Conservation (phyloP, 2,329 filamentous ascomycete species). For the Xylariaceae sp. region DNA sequence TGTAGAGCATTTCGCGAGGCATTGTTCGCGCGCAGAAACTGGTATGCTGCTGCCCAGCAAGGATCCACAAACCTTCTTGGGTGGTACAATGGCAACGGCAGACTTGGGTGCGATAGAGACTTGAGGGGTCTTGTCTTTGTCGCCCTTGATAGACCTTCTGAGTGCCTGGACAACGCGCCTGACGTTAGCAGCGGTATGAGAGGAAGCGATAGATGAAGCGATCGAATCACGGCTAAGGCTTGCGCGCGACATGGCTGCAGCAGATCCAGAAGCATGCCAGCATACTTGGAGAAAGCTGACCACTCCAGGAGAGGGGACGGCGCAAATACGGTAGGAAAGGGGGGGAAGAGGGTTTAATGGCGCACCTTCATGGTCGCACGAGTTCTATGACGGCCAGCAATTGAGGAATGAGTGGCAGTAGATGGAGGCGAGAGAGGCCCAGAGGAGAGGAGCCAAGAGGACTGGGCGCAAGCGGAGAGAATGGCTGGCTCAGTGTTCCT, state of each 20-base stretch:
- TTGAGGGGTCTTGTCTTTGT: slow-evolving; percentile 68
- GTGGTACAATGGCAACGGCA: slow-evolving; percentile 79
- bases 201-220: slow-evolving; percentile 13
- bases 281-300: slow-evolving; percentile 8
- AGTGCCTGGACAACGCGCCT: slow-evolving; percentile 57
- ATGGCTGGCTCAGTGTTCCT: slow-evolving; percentile 14
- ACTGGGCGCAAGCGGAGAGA: slow-evolving; percentile 14
- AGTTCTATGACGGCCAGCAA: slow-evolving; percentile 13
- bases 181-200: slow-evolving; percentile 22
- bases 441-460: slow-evolving; percentile 8
- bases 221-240: slow-evolving; percentile 15
- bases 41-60: background rate
- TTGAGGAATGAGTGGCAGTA: slow-evolving; percentile 1
- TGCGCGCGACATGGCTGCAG: slow-evolving; percentile 19
- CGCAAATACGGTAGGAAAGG: slow-evolving; percentile 4
- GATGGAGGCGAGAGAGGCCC: background rate
- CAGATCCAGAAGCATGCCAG: slow-evolving; percentile 8
- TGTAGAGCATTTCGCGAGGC: too few relatives aligned
- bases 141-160: slow-evolving; percentile 82
- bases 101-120: slow-evolving; percentile 77
- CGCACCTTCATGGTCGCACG: slow-evolving; percentile 29
- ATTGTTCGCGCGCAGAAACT: too few relatives aligned
- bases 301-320: slow-evolving; percentile 9
- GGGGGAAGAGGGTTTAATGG: slow-evolving; percentile 18
- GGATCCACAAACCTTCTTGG: slow-evolving; percentile 68